Conservation (phyloP, 1,139 yeast genomes). For the Yamadazyma triangularis region DNA sequence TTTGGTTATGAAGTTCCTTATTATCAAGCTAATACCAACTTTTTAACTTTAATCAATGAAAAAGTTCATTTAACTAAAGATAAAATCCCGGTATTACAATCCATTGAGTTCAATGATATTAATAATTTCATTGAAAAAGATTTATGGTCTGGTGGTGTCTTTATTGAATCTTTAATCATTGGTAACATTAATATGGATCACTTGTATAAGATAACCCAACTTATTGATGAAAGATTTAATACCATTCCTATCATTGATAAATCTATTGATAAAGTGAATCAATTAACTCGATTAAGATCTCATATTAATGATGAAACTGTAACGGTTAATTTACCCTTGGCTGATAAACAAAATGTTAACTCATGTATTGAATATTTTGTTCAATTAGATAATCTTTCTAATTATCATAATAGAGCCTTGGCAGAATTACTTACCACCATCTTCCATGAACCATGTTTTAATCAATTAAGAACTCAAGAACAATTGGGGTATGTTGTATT, state of each 20-base stretch:
- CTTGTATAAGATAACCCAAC: slow-evolving; percentile 14
- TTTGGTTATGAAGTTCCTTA: slow-evolving; percentile 74
- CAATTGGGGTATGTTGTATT: slow-evolving; percentile 85
- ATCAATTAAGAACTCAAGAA: slow-evolving; percentile 86
- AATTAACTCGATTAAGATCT: slow-evolving; percentile 22
- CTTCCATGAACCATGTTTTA: slow-evolving; percentile 82
- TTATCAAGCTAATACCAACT: slow-evolving; percentile 63
- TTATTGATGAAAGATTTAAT: slow-evolving; percentile 18
- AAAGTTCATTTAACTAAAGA: slow-evolving; percentile 63
- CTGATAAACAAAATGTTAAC: slow-evolving; percentile 71
- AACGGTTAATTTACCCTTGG: slow-evolving; percentile 49
- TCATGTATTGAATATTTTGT: slow-evolving; percentile 78
- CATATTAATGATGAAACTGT: slow-evolving; percentile 40
- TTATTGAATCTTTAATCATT: slow-evolving; percentile 66
- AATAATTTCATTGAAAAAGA: slow-evolving; percentile 33
- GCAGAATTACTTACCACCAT: slow-evolving; percentile 69
- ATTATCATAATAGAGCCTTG: slow-evolving; percentile 34
- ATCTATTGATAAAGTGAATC: slow-evolving; percentile 27
- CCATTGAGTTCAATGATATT: slow-evolving; percentile 48
- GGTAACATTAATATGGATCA: slow-evolving; percentile 62
- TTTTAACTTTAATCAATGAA: slow-evolving; percentile 64
- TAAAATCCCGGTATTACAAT: slow-evolving; percentile 46
- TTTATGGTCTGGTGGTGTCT: slow-evolving; percentile 47
- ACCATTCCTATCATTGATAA: slow-evolving; percentile 34
- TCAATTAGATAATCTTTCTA: slow-evolving; percentile 54